A percentile compares a stretch with the other conserved stretches of the same genome.
phyloP scores from a whole-genome alignment of 805 yeast genomes.

The Metschnikowia santaceciliae region DNA sequence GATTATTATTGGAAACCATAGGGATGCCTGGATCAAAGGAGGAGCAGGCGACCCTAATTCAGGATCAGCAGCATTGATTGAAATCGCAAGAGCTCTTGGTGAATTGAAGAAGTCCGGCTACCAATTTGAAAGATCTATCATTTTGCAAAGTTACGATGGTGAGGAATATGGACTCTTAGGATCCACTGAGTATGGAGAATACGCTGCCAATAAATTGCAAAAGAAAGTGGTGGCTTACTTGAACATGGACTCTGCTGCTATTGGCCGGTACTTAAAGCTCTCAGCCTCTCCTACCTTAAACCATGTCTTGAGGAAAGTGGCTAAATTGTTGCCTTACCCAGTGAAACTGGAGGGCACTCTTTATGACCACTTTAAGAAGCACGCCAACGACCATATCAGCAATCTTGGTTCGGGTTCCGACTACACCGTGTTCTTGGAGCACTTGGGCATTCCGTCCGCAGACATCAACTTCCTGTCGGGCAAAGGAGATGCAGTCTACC shows the following conservation, averaged over 20 bases:
- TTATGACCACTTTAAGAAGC: slow-evolving; percentile 46
- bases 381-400: slow-evolving; percentile 26
- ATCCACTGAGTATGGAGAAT: slow-evolving; percentile 75
- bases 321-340: slow-evolving; percentile 17
- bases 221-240: slow-evolving; percentile 60
- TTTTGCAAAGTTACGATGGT: slow-evolving; percentile 78
- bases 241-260: slow-evolving; percentile 61
- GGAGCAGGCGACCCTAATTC: slow-evolving; percentile 80
- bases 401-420: slow-evolving; percentile 36
- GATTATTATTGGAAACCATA: slow-evolving; percentile 67
- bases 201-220: slow-evolving; percentile 42
- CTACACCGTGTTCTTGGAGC: slow-evolving; percentile 58
- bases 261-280: slow-evolving; percentile 47
- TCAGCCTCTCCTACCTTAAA: slow-evolving; percentile 57
- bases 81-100: slow-evolving; percentile 57
- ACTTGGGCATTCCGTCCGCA: slow-evolving; percentile 63
- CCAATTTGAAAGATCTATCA: slow-evolving; percentile 69
- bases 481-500: slow-evolving; percentile 48
- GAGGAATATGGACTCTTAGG: slow-evolving; percentile 73
- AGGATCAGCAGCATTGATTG: slow-evolving; percentile 64
- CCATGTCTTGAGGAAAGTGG: slow-evolving; percentile 40
- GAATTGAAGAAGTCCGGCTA: slow-evolving; percentile 55
- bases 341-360: slow-evolving; percentile 22
- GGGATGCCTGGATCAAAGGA: slow-evolving; percentile 78
- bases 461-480: slow-evolving; percentile 32